phyloP scores from a whole-genome alignment of 345 rosid genomes.

The Syzygium grande region DNA sequence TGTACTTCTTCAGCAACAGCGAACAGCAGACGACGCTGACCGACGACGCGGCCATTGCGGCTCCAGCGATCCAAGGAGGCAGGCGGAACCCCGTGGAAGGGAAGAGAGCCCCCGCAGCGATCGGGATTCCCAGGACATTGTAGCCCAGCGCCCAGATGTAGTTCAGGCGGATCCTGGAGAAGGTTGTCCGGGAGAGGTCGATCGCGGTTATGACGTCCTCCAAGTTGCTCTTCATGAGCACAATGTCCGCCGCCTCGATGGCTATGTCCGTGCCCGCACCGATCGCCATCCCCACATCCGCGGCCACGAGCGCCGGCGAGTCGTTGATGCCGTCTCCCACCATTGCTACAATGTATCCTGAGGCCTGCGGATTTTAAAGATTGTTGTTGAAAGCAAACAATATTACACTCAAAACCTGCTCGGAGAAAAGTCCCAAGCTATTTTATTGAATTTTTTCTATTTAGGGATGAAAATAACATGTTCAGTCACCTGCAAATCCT shows the following conservation, averaged over 20 bases:
- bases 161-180: slow-evolving; percentile 79
- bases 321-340: slow-evolving; percentile 96
- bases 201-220: slow-evolving; percentile 95
- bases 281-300: slow-evolving; percentile 95
- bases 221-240: slow-evolving; percentile 86
- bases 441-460: background rate
- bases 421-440: background rate
- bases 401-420: background rate
- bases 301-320: slow-evolving; percentile 88
- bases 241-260: slow-evolving; percentile 94
- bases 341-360: slow-evolving; percentile 76
- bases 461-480: background rate
- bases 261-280: slow-evolving; percentile 97
- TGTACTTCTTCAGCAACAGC: slow-evolving; percentile 64
- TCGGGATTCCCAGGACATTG: slow-evolving; percentile 75
- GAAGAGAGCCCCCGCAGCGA: slow-evolving; percentile 80
- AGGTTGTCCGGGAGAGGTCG: slow-evolving; percentile 76
- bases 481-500: slow-evolving; percentile 58
- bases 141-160: slow-evolving; percentile 93
- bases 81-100: slow-evolving; percentile 58
- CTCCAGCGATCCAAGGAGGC: slow-evolving; percentile 98
- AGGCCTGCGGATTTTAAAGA: slow-evolving; percentile 28
- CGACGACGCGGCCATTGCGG: slow-evolving; percentile 97
- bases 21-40: slow-evolving; percentile 94
- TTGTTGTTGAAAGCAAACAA: background rate